Evolutionary conservation across 495 filamentous ascomycete species (phyloP).

Genomic region (Talaromyces liani): DNA sequence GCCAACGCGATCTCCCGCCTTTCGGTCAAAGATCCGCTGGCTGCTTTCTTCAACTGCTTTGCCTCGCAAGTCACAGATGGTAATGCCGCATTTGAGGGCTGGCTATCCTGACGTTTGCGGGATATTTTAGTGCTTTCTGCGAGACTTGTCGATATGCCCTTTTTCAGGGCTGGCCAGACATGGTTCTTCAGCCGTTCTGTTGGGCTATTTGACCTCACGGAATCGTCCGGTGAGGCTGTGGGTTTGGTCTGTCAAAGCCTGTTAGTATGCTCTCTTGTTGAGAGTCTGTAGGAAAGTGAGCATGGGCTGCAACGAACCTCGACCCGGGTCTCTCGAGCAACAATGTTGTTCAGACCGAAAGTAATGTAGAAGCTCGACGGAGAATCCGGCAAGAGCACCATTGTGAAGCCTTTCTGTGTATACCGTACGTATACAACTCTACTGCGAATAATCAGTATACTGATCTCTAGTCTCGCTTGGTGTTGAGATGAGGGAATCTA

Average conservation of each 20-base stretch:
- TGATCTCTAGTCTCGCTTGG: neutral
- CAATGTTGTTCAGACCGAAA: constrained; percentile 23
- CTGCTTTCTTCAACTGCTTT: neutral
- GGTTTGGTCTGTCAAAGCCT: neutral
- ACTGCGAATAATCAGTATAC: neutral
- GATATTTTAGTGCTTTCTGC: neutral
- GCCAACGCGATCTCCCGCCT: constrained; percentile 52
- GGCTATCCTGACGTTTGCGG: neutral
- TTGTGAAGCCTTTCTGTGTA: neutral
- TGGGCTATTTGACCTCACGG: neutral
- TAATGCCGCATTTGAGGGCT: constrained; percentile 1
- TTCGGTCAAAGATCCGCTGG: neutral
- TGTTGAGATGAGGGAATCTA: neutral
- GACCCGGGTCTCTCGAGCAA: constrained; percentile 19
- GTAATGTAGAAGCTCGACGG: neutral
- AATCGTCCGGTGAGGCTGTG: neutral
- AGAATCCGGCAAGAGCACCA: constrained; percentile 1
- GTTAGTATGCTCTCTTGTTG: constrained; percentile 8
- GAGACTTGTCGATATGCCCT: neutral
- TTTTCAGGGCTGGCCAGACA: constrained; percentile 11
- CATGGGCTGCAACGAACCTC: constrained; percentile 11
- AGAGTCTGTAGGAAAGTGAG: constrained; percentile 14
- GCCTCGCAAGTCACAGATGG: neutral
- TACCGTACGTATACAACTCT: neutral
- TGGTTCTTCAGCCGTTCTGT: neutral